Conservation (phyloP, 345 rosid species). For the Aquilaria sinensis region DNA sequence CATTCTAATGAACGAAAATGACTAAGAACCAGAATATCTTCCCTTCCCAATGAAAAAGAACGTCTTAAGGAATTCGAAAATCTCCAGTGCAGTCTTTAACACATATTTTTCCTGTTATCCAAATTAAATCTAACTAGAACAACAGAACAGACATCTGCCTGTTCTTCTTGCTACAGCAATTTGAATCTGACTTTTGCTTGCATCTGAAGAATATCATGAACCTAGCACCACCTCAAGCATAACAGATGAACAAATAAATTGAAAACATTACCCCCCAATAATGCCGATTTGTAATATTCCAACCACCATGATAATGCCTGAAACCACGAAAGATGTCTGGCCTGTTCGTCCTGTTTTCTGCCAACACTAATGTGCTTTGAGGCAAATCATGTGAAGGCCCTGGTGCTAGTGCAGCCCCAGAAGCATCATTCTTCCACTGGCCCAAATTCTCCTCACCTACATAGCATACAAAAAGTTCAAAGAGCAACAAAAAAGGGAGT, state of each 20-base stretch:
- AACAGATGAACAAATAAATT: background rate
- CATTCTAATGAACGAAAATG: too few relatives aligned
- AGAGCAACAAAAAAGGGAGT: background rate
- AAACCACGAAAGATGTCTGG: constrained; percentile 77
- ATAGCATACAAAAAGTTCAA: constrained; percentile 4
- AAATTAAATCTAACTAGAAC: background rate
- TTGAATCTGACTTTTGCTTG: background rate
- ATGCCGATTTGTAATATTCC: constrained; percentile 81
- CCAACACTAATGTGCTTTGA: constrained; percentile 49
- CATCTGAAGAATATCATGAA: background rate
- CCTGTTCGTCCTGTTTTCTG: constrained; percentile 72
- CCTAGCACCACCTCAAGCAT: background rate
- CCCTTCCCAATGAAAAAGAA: too few relatives aligned
- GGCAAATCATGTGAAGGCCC: constrained; percentile 37
- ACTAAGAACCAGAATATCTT: too few relatives aligned
- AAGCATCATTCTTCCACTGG: constrained; percentile 49
- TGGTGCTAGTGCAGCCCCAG: constrained; percentile 46
- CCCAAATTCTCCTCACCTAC: constrained; percentile 51
- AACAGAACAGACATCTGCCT: background rate
- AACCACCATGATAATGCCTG: constrained; percentile 66
- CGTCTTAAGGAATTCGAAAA: too few relatives aligned
- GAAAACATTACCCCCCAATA: constrained; percentile 84
- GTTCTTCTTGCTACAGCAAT: background rate
- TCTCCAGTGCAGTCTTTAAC: too few relatives aligned
- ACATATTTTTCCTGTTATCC: too few relatives aligned